Percentiles rank a stretch among this genome's conserved stretches.
Evolutionary conservation across 371 early-diverging fungal genomes (phyloP).

Genomic region (Mortierella sp.): DNA sequence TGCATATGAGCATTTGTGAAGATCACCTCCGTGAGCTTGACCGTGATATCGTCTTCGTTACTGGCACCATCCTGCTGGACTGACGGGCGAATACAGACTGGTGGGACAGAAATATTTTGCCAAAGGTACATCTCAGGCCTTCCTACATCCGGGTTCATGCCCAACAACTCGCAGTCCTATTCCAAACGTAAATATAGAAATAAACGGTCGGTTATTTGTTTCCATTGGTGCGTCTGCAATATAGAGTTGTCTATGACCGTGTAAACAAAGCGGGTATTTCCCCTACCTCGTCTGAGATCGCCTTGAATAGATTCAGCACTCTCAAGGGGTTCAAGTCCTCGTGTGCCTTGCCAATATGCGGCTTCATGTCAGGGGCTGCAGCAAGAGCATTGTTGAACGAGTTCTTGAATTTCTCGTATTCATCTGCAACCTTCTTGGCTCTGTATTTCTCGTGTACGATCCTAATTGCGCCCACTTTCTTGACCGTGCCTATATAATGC

Average conservation of each 20-base stretch:
- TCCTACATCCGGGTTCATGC: slow-evolving; percentile 86
- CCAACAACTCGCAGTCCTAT: slow-evolving; percentile 94
- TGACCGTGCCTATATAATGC: slow-evolving; percentile 80
- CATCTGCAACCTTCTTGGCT: slow-evolving; percentile 79
- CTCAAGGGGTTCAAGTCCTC: slow-evolving; percentile 96
- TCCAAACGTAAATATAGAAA: neutral
- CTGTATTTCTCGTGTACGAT: slow-evolving; percentile 96
- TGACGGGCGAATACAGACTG: slow-evolving; percentile 97
- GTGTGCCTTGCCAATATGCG: slow-evolving; percentile 85
- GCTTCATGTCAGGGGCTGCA: slow-evolving; percentile 79
- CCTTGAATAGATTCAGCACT: slow-evolving; percentile 88
- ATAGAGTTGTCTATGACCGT: no score
- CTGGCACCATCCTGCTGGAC: slow-evolving; percentile 95
- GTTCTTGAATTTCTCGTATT: slow-evolving; percentile 76
- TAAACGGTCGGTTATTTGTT: neutral
- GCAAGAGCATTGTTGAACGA: slow-evolving; percentile 80
- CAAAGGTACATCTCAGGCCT: slow-evolving; percentile 95
- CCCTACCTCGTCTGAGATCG: slow-evolving; percentile 82
- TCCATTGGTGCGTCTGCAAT: no score
- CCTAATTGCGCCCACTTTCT: slow-evolving; percentile 96
- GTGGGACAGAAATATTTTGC: slow-evolving; percentile 97
- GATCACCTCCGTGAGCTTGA: slow-evolving; percentile 97
- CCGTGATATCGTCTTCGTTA: slow-evolving; percentile 99
- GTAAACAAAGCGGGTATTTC: neutral
- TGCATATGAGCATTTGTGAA: slow-evolving; percentile 92